Evolutionary conservation across 1,284 basidiomycete genomes (phyloP).

Genomic region (Ustilago loliicola): DNA sequence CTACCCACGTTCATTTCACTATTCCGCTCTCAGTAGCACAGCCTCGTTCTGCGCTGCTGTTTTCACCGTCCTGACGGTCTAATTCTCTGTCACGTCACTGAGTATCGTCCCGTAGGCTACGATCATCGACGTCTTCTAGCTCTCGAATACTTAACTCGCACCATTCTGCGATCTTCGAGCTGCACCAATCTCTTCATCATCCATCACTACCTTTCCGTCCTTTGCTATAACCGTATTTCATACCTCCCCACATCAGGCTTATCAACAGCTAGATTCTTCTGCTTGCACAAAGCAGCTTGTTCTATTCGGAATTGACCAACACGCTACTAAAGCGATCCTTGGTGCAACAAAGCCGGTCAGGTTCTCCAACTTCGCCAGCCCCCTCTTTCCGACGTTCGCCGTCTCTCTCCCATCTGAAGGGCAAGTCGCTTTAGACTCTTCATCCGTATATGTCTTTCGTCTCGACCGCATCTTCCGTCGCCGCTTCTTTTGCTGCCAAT

Average conservation of each 20-base stretch:
- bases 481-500: conserved; percentile 12
- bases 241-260: background rate
- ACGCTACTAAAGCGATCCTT: background rate
- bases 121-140: conserved; percentile 35
- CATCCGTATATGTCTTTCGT: conserved; percentile 27
- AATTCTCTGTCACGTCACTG: conserved; percentile 20
- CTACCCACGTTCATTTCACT: background rate
- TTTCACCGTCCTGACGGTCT: conserved; percentile 9
- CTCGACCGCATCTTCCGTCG: conserved; percentile 8
- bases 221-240: background rate
- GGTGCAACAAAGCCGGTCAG: background rate
- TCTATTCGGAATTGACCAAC: background rate
- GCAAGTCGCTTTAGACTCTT: conserved; percentile 38
- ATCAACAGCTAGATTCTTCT: background rate
- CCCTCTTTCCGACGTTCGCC: conserved; percentile 13
- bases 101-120: conserved; percentile 52
- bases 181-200: conserved; percentile 10
- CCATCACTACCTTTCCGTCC: background rate
- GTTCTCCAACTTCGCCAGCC: conserved; percentile 12
- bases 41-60: conserved; percentile 12
- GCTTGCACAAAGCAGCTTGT: background rate
- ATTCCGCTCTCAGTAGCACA: conserved; percentile 5
- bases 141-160: conserved; percentile 29
- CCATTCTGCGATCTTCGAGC: conserved; percentile 37
- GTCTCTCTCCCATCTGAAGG: conserved; percentile 34